Conservation (phyloP, 228 moss, liverwort and hornwort genomes). For the Sphagnum magellanicum region DNA sequence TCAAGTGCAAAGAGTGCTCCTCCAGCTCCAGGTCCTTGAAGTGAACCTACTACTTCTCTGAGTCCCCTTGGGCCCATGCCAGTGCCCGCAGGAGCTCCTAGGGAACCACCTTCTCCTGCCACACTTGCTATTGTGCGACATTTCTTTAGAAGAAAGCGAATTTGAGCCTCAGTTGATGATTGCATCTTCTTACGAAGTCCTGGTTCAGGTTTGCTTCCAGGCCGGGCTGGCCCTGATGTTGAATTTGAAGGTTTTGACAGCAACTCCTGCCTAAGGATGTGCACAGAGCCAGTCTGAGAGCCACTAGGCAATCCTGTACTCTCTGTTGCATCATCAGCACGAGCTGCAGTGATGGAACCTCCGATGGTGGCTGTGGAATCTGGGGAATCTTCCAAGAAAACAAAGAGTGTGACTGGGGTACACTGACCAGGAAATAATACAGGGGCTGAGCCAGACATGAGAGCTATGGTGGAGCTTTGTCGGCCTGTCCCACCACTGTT, state of each 20-base stretch:
- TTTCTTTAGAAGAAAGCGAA: conserved; percentile 80
- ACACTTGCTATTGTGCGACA: conserved; percentile 84
- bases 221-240: conserved; percentile 30
- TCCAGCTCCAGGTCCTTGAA: conserved; percentile 70
- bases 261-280: conserved; percentile 13
- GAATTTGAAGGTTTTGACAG: conserved; percentile 25
- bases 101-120: conserved; percentile 64
- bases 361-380: conserved; percentile 26
- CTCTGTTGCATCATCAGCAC: conserved; percentile 44
- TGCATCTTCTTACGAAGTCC: conserved; percentile 80
- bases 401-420: conserved; percentile 88
- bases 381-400: conserved; percentile 67
- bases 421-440: conserved; percentile 95
- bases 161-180: conserved; percentile 68
- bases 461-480: conserved; percentile 69
- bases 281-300: conserved; percentile 19
- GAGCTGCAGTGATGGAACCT: conserved; percentile 12
- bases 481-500: conserved; percentile 49
- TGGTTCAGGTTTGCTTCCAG: conserved; percentile 61
- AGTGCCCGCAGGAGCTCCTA: conserved; percentile 58
- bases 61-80: conserved; percentile 67
- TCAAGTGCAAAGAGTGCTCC: conserved; percentile 90
- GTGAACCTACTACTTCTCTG: conserved; percentile 45
- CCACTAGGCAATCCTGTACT: conserved; percentile 20
- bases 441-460: conserved; percentile 76